Base-by-base conservation (phyloP, 2,329 filamentous ascomycete genomes). In the Xylariales sp. region DNA sequence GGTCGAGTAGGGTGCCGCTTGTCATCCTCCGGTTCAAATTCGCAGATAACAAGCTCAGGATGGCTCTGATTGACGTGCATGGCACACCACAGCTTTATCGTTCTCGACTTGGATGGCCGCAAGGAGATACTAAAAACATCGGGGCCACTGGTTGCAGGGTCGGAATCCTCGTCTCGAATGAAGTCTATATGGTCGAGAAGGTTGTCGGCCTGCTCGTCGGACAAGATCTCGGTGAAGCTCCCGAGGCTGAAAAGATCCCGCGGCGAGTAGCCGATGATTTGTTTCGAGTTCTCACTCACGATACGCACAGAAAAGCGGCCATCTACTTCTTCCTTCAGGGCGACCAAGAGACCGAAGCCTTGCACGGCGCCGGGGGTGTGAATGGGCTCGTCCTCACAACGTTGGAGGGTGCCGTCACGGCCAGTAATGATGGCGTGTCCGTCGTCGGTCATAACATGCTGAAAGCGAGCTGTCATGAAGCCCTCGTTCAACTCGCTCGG, bases 311-410 rank as follows among this genome's bases (percentile, higher is more conserved):
- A 77, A 10, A 96, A 85, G 46, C 86, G 87, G 3, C 90, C 91
- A 45, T 91, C 89, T 0, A 81, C 76, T 62, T 93, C 89, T 77
- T 94, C 91, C 62, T 90, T 87, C 23, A 97, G 79, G 0, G 90
- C 93, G 39, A 97, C 75, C 30, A 97, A 82, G 3, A 92, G 83
- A 0, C 94, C 94, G 73, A 97, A 97, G 0, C 87, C 85, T 77
- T 97, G 94, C 0, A 94, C 81, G 1, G 92, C 92, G 41, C 93
- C 93, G 0, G 94, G 94, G 0, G 93, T 91, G 71, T 95, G 93
- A 32, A 97, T 97, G 0, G 94, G 93, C 75, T 97, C 94, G 75
- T 97, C 94, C 78, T 97, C 94, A 75, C 94, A 97, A 60, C 89
- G 87, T 76, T 97, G 92, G 52, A 96, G 81, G 0, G 85, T 87